phyloP scores from a whole-genome alignment of 192 early-diverging fungal genomes.

The Coemansia asiatica region DNA sequence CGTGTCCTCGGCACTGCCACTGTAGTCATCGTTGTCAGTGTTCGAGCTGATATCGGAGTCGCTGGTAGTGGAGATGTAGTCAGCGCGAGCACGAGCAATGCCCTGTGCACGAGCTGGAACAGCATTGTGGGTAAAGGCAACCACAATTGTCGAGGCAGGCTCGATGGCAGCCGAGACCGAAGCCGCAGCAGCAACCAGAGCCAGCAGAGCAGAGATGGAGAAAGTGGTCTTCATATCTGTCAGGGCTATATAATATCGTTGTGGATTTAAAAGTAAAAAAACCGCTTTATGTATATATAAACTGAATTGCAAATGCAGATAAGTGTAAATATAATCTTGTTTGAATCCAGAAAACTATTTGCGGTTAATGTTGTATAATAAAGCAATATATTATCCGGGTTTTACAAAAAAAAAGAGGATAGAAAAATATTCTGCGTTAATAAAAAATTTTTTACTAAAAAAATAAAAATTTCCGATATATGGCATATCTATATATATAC shows the following conservation, averaged over 20 bases:
- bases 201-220: slow-evolving; percentile 11
- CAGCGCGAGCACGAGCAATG: slow-evolving; percentile 5
- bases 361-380: not conserved
- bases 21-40: not conserved
- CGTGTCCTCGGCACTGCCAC: not conserved
- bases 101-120: not conserved
- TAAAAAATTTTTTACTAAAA: not conserved
- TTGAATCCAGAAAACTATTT: not conserved
- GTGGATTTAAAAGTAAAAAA: not conserved
- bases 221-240: slow-evolving; percentile 13
- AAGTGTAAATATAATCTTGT: not conserved
- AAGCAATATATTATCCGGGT: not conserved
- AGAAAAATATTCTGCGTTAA: not conserved
- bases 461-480: not conserved
- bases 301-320: not conserved
- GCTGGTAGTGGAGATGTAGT: not conserved
- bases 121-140: not conserved
- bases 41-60: not conserved
- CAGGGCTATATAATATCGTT: not conserved
- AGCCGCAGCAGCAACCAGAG: slow-evolving; percentile 3
- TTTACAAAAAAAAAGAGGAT: not conserved
- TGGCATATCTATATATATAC: not conserved
- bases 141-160: slow-evolving; percentile 3
- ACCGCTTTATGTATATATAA: not conserved
- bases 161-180: slow-evolving; percentile 1